Percentiles rank a stretch among this genome's conserved stretches.
phyloP scores from a whole-genome alignment of 2,329 filamentous ascomycete genomes.

The Sarocladium brachiariae region DNA sequence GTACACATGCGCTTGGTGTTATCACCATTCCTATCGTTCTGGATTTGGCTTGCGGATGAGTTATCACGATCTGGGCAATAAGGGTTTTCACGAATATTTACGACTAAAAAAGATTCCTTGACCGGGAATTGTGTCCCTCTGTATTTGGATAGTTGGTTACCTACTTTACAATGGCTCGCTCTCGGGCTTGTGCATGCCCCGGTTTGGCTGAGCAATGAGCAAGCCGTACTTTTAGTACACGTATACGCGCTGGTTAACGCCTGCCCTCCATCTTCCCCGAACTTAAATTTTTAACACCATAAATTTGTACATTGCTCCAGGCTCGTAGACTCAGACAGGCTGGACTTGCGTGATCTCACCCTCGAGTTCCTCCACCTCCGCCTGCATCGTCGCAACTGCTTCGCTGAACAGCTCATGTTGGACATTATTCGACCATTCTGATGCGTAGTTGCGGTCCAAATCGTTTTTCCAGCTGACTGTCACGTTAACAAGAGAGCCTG shows the following conservation, averaged over 20 bases:
- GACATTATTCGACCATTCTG: slow-evolving; percentile 46
- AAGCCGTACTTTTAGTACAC: not conserved
- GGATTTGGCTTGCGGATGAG: too few relatives aligned
- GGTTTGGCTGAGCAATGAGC: too few relatives aligned
- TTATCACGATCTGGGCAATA: too few relatives aligned
- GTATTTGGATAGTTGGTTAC: too few relatives aligned
- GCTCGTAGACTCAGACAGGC: not conserved
- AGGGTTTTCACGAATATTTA: too few relatives aligned
- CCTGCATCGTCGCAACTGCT: slow-evolving; percentile 12
- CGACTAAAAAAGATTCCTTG: too few relatives aligned
- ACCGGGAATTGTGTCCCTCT: too few relatives aligned
- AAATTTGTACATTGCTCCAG: not conserved
- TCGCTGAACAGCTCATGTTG: slow-evolving; percentile 35
- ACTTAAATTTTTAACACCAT: not conserved
- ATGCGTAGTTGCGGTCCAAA: slow-evolving; percentile 39
- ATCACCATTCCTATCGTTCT: not conserved
- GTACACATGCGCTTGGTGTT: too few relatives aligned
- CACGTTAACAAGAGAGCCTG: slow-evolving; percentile 28
- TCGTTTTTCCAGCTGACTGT: slow-evolving; percentile 47
- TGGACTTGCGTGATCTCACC: not conserved
- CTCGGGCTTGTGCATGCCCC: too few relatives aligned
- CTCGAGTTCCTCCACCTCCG: slow-evolving; percentile 8
- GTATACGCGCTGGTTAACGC: not conserved
- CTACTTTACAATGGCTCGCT: too few relatives aligned
- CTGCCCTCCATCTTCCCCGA: too few relatives aligned